Percentiles rank a stretch among this genome's conserved stretches.
Conservation (phyloP, 441 rosid genomes). For the Theobroma grandiflorum region DNA sequence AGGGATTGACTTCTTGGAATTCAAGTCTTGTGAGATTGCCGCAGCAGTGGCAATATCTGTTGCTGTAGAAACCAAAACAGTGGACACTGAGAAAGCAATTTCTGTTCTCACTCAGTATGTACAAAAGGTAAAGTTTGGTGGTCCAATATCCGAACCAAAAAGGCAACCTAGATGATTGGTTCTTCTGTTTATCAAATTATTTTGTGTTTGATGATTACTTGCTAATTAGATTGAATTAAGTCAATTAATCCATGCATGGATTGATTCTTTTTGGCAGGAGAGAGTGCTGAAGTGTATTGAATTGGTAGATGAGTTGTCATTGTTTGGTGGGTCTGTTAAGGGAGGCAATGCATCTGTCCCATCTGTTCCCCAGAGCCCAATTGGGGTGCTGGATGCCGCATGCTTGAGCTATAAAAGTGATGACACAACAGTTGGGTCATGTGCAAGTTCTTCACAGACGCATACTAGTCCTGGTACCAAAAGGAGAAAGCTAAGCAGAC, state of each 20-base stretch:
- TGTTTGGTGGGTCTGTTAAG: conserved; percentile 39
- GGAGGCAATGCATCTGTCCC: conserved; percentile 32
- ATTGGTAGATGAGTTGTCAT: conserved; percentile 44
- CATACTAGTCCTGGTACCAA: conserved; percentile 45
- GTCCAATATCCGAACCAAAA: conserved; percentile 30
- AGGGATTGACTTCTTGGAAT: conserved; percentile 75
- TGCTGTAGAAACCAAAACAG: conserved; percentile 48
- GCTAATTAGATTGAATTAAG: neutral
- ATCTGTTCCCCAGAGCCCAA: conserved; percentile 69
- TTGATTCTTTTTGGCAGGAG: conserved; percentile 47
- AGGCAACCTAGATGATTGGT: conserved; percentile 23
- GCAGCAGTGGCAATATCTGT: conserved; percentile 74
- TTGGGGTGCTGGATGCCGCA: conserved; percentile 72
- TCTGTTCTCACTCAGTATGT: conserved; percentile 54
- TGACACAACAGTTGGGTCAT: conserved; percentile 50
- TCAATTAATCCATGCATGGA: neutral
- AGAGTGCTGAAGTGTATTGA: conserved; percentile 53
- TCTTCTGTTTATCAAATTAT: conserved; percentile 17
- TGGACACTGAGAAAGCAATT: conserved; percentile 56
- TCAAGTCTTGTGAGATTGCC: conserved; percentile 80
- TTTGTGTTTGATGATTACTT: conserved; percentile 30
- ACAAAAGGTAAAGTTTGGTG: conserved; percentile 53
- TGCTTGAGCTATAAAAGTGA: conserved; percentile 73
- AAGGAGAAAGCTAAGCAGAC: conserved; percentile 56
- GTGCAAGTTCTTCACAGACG: conserved; percentile 47